Conservation (phyloP, 441 rosid genomes). For the Brassica balearica region DNA sequence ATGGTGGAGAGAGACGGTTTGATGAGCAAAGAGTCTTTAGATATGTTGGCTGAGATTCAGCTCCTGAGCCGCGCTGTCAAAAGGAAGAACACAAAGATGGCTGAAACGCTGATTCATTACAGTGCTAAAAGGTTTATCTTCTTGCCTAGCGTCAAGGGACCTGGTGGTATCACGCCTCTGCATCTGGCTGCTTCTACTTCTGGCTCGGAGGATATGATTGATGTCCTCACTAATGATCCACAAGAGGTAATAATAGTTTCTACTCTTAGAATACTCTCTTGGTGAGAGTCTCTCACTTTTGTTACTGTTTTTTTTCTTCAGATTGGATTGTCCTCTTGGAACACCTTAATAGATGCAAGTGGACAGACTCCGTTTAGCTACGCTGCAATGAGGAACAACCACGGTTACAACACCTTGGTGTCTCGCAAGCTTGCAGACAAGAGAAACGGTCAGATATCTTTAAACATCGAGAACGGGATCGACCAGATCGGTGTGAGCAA, state of each 20-base stretch:
- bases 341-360: slow-evolving; percentile 57
- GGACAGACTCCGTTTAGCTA: slow-evolving; percentile 74
- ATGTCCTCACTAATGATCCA: slow-evolving; percentile 81
- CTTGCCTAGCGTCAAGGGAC: slow-evolving; percentile 66
- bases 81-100: slow-evolving; percentile 71
- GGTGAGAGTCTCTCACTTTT: not conserved
- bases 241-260: slow-evolving; percentile 56
- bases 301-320: slow-evolving; percentile 36
- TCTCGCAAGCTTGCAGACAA: slow-evolving; percentile 67
- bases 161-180: slow-evolving; percentile 78
- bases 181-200: slow-evolving; percentile 82
- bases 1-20: slow-evolving; percentile 63
- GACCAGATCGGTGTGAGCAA: slow-evolving; percentile 45
- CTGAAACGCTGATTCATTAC: slow-evolving; percentile 62
- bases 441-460: slow-evolving; percentile 65
- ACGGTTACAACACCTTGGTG: slow-evolving; percentile 72
- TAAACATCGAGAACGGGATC: slow-evolving; percentile 52
- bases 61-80: slow-evolving; percentile 76
- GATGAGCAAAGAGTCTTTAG: slow-evolving; percentile 53
- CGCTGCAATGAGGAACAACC: slow-evolving; percentile 71
- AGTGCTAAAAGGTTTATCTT: slow-evolving; percentile 54
- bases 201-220: slow-evolving; percentile 63
- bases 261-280: not conserved
- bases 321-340: slow-evolving; percentile 84
- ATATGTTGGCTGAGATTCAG: slow-evolving; percentile 68